These are phyloP conservation scores for Hyparrhenia diplandra DNA, from an alignment of 176 grass and related monocot species.

Conservation along the genomic window DNA sequence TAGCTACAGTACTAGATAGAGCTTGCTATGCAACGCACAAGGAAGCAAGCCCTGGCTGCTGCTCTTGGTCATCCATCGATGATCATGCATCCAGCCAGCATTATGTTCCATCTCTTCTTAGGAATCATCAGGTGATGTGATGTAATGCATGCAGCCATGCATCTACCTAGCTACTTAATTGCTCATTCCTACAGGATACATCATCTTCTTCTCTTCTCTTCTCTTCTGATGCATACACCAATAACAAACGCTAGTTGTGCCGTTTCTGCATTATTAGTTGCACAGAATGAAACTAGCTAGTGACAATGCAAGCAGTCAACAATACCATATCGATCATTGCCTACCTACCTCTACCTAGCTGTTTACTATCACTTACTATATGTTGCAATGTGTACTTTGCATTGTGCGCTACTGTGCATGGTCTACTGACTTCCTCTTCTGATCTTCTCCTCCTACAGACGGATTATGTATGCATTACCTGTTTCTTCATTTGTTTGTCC, in stretches of 20 bases:
- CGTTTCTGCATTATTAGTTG: background rate
- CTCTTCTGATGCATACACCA: background rate
- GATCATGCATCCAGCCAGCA: background rate
- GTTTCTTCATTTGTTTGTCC: too few relatives aligned
- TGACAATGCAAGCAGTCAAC: background rate
- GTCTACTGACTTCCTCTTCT: too few relatives aligned
- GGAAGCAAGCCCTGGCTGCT: background rate
- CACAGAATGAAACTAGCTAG: background rate
- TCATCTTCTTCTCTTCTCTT: too few relatives aligned
- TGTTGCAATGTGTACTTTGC: too few relatives aligned
- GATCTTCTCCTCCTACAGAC: too few relatives aligned
- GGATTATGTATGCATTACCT: too few relatives aligned
- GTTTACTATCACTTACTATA: too few relatives aligned
- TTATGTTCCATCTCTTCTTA: background rate
- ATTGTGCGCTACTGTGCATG: too few relatives aligned
- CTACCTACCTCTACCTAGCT: too few relatives aligned
- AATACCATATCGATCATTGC: too few relatives aligned
- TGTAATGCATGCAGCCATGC: background rate
- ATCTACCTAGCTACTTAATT: background rate
- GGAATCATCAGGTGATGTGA: background rate
- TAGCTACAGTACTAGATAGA: background rate
- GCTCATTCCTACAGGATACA: background rate
- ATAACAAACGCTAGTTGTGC: background rate
- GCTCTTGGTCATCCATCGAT: background rate
- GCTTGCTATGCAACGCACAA: too few relatives aligned